Conservation (phyloP, 2,329 filamentous ascomycete genomes). For the Mycocentrospora acerina region DNA sequence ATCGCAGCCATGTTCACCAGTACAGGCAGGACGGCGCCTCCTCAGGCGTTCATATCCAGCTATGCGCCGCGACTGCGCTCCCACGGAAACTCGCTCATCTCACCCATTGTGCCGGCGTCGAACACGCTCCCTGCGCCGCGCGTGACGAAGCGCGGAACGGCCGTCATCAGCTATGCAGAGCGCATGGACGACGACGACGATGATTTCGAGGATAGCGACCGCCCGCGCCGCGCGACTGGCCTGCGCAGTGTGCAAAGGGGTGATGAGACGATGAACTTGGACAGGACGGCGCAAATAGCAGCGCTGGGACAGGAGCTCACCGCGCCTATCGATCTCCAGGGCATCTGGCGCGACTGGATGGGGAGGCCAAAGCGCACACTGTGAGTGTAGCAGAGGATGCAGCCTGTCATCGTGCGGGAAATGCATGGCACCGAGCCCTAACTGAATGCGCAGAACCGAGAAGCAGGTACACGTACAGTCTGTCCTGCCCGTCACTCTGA, state of each 20-base stretch:
- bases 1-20: constrained; percentile 43
- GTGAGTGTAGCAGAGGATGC: constrained; percentile 40
- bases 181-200: constrained; percentile 88
- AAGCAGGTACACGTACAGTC: constrained; percentile 66
- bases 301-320: constrained; percentile 81
- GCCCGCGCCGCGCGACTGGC: constrained; percentile 71
- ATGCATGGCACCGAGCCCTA: constrained; percentile 5
- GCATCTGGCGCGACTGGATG: constrained; percentile 96
- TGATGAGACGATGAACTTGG: constrained; percentile 60
- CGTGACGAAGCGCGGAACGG: constrained; percentile 96
- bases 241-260: constrained; percentile 74
- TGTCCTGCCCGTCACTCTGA: constrained; percentile 81
- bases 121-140: constrained; percentile 69
- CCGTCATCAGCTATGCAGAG: constrained; percentile 96
- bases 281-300: constrained; percentile 66
- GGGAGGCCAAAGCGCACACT: constrained; percentile 61
- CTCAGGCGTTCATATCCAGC: constrained; percentile 86
- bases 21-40: constrained; percentile 52
- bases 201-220: constrained; percentile 73
- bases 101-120: constrained; percentile 74
- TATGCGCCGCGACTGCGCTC: constrained; percentile 88
- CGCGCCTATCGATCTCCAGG: constrained; percentile 79
- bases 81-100: constrained; percentile 89
- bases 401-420: not conserved
- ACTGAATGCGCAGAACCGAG: constrained; percentile 50